Conservation (phyloP, 192 early-diverging fungal genomes). For the Coemansia sp. region DNA sequence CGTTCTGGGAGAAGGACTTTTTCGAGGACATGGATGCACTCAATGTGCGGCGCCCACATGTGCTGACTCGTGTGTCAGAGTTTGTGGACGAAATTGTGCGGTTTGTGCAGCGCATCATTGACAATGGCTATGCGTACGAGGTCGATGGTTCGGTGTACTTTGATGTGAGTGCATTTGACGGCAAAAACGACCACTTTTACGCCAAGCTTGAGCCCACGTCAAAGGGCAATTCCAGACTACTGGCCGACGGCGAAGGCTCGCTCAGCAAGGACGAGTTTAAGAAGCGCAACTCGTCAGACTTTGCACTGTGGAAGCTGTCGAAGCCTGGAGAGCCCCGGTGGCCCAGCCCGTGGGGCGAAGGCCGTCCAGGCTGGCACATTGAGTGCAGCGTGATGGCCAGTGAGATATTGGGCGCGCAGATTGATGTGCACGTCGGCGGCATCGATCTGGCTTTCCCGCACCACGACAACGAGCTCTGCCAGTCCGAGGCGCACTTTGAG, state of each 20-base stretch:
- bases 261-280: conserved; percentile 66
- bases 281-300: conserved; percentile 78
- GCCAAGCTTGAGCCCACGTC: conserved; percentile 93
- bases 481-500: conserved; percentile 89
- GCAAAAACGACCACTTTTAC: conserved; percentile 81
- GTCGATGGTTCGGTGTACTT: conserved; percentile 85
- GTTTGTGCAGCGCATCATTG: conserved; percentile 89
- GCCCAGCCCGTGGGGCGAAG: conserved; percentile 89
- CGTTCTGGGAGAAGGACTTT: conserved; percentile 92
- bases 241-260: conserved; percentile 87
- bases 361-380: conserved; percentile 99
- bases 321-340: conserved; percentile 94
- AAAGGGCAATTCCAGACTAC: conserved; percentile 72
- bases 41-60: conserved; percentile 80
- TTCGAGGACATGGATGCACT: conserved; percentile 92
- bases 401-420: conserved; percentile 78
- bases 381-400: conserved; percentile 99
- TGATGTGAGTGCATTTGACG: conserved; percentile 82
- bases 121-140: conserved; percentile 95
- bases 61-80: conserved; percentile 93
- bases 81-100: conserved; percentile 91
- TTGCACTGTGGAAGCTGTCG: conserved; percentile 94
- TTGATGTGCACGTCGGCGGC: conserved; percentile 97
- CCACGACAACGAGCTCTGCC: conserved; percentile 97
- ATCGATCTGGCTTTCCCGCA: conserved; percentile 97